Conservation (phyloP, 129 eudicot genomes). For the Smallanthus sonchifolius region DNA sequence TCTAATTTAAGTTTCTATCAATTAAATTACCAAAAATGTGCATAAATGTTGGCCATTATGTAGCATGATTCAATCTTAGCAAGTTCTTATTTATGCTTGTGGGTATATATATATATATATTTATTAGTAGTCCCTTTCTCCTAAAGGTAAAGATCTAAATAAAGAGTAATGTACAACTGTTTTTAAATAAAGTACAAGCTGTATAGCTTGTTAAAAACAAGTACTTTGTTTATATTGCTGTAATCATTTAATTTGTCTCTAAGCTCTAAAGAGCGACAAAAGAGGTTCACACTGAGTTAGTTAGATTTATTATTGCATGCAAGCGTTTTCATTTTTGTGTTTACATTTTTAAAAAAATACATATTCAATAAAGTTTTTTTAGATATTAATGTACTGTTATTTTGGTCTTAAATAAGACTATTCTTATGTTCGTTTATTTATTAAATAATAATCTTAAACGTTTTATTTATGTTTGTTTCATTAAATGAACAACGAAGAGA, state of each 20-base stretch:
- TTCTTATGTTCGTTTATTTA: no score
- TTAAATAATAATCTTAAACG: no score
- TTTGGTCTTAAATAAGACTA: no score
- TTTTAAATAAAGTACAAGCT: conserved; percentile 1
- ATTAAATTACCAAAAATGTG: conserved; percentile 21
- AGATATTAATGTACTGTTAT: no score
- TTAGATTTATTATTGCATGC: neutral
- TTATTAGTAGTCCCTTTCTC: neutral
- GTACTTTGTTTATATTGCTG: neutral
- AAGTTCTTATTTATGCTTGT: conserved; percentile 9
- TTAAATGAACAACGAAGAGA: no score
- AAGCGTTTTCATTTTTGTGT: neutral
- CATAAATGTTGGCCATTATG: conserved; percentile 25
- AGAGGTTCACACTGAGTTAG: neutral
- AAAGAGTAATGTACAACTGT: neutral
- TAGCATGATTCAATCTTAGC: conserved; percentile 15
- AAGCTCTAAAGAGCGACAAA: neutral
- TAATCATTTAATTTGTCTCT: neutral
- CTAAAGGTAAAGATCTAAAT: neutral
- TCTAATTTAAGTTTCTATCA: neutral
- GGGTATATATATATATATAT: neutral
- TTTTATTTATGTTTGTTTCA: no score
- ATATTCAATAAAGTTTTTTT: no score
- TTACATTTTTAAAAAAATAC: neutral
- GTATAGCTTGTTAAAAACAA: neutral